Percentiles rank a stretch among this genome's conserved stretches.
Conservation (phyloP, 345 rosid species). For the Eucalyptus pumila region DNA sequence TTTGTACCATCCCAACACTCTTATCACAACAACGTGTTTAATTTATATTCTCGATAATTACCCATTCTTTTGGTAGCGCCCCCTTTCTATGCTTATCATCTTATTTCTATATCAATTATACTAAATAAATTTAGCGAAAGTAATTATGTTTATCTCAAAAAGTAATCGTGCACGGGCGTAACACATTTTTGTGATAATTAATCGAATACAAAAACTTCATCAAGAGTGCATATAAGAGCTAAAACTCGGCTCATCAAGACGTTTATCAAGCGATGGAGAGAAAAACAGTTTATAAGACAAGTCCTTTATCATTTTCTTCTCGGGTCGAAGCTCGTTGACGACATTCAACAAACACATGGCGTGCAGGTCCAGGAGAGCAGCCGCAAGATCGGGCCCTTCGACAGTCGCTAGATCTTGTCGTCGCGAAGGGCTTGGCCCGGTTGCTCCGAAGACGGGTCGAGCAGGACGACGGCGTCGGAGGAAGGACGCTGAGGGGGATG, state of each 20-base stretch:
- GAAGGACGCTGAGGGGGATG: constrained; percentile 1
- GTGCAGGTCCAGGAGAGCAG: neutral
- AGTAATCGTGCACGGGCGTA: neutral
- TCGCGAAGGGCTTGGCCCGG: neutral
- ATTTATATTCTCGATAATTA: neutral
- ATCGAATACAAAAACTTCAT: neutral
- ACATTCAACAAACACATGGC: neutral
- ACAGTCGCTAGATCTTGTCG: neutral
- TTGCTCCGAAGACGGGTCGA: neutral
- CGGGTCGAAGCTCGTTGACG: neutral
- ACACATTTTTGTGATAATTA: neutral
- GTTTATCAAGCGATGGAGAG: neutral
- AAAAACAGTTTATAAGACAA: neutral
- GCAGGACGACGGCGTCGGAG: neutral
- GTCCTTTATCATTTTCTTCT: neutral
- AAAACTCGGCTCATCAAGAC: neutral
- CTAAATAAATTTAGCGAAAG: neutral
- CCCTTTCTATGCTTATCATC: neutral
- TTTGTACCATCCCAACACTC: rapidly evolving
- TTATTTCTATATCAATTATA: neutral
- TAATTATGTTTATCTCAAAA: neutral
- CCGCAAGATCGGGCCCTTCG: rapidly evolving
- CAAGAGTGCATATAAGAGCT: neutral
- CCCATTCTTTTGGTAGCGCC: neutral
- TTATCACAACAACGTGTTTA: neutral